Evolutionary conservation across 2,329 filamentous ascomycete species (phyloP).

Genomic region (Coniochaeta sp.): DNA sequence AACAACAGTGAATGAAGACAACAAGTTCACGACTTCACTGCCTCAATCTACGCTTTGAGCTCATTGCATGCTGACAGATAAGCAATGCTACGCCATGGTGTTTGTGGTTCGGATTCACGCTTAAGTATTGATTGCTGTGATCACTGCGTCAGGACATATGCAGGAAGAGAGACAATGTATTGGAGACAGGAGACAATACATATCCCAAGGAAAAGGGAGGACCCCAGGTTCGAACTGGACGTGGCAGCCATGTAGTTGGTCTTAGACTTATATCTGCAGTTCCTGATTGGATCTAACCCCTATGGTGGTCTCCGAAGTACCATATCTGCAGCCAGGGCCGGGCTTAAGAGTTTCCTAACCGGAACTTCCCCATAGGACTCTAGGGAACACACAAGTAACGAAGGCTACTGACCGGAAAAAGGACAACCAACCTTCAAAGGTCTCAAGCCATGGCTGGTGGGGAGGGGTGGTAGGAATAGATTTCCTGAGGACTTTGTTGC

Average conservation of each 20-base stretch:
- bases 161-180: background rate
- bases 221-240: background rate
- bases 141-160: background rate
- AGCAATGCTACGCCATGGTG: too few species aligned
- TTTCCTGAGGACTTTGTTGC: background rate
- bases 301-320: background rate
- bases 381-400: background rate
- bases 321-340: background rate
- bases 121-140: too few species aligned
- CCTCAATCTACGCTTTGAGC: too few species aligned
- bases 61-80: too few species aligned
- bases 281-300: background rate
- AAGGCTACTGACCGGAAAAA: background rate
- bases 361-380: background rate
- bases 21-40: too few species aligned
- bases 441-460: background rate
- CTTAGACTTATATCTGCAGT: background rate
- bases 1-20: too few species aligned
- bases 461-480: too few species aligned
- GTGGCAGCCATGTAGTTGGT: background rate
- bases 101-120: too few species aligned
- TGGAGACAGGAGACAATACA: background rate
- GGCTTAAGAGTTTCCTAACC: background rate
- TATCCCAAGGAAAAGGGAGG: background rate
- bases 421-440: background rate